Conservation (phyloP, 805 yeast species). For the Starmerella sp. region DNA sequence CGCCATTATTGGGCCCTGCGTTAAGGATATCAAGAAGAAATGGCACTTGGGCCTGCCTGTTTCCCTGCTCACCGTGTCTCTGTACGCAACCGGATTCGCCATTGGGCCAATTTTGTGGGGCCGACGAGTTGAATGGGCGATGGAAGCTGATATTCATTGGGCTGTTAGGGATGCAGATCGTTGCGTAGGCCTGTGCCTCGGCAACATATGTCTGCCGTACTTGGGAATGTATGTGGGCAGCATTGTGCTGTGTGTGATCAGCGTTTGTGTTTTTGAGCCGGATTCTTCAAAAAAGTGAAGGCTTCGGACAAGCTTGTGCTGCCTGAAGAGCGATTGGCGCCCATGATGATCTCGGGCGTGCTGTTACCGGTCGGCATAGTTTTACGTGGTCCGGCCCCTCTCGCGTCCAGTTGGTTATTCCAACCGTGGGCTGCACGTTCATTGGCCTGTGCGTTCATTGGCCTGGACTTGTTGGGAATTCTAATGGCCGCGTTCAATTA, state of each 20-base stretch:
- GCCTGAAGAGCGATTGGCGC: conserved; percentile 71
- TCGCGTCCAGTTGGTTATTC: conserved; percentile 51
- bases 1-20: too few relatives aligned
- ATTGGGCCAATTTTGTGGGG: too few relatives aligned
- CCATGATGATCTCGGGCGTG: conserved; percentile 63
- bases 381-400: conserved; percentile 81
- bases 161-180: too few relatives aligned
- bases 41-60: too few relatives aligned
- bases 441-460: conserved; percentile 39
- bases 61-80: too few relatives aligned
- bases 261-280: conserved; percentile 43
- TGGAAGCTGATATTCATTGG: too few relatives aligned
- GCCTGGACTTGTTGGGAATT: conserved; percentile 42
- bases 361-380: conserved; percentile 65
- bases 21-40: too few relatives aligned
- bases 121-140: too few relatives aligned
- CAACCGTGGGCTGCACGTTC: conserved; percentile 42
- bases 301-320: conserved; percentile 47
- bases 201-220: conserved; percentile 72
- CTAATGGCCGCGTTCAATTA: conserved; percentile 52
- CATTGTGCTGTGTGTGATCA: conserved; percentile 42
- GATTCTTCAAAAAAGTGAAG: conserved; percentile 37
- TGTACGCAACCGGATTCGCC: too few relatives aligned
- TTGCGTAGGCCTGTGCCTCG: conserved; percentile 23
- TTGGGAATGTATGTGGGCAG: conserved; percentile 61